Percentiles rank a stretch among this genome's conserved stretches.
phyloP scores from a whole-genome alignment of 805 yeast genomes.

The Candida jianshihensis region DNA sequence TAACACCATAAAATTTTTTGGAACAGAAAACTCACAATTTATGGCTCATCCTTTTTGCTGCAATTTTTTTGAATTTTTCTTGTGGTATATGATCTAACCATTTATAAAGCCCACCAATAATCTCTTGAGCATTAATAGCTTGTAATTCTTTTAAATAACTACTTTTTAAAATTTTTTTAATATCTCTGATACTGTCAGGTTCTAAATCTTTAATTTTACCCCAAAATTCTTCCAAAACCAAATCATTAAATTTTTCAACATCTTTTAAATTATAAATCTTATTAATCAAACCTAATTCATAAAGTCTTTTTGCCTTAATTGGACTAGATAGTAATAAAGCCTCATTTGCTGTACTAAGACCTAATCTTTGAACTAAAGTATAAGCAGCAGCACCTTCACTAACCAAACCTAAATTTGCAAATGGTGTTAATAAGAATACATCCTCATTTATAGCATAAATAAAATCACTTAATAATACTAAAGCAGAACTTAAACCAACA shows the following conservation, averaged over 20 bases:
- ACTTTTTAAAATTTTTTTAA: constrained; percentile 32
- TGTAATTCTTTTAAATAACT: constrained; percentile 28
- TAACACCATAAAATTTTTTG: neutral
- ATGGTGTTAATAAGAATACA: constrained; percentile 62
- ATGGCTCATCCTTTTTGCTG: constrained; percentile 49
- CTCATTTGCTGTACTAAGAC: constrained; percentile 66
- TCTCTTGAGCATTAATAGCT: constrained; percentile 57
- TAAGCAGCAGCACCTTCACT: constrained; percentile 75
- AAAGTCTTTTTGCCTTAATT: constrained; percentile 50
- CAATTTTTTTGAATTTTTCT: constrained; percentile 49
- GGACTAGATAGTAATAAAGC: constrained; percentile 66
- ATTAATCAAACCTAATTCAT: constrained; percentile 53
- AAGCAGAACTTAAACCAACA: constrained; percentile 68
- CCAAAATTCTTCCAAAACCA: constrained; percentile 34
- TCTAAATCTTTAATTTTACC: constrained; percentile 29
- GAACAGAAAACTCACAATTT: constrained; percentile 37
- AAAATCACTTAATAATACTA: constrained; percentile 71
- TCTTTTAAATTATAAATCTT: constrained; percentile 40
- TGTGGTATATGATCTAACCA: constrained; percentile 77
- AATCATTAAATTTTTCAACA: constrained; percentile 40
- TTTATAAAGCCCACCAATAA: constrained; percentile 56
- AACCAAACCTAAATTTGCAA: constrained; percentile 75
- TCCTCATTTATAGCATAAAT: constrained; percentile 58
- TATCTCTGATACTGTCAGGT: constrained; percentile 35
- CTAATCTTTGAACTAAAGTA: constrained; percentile 62